Conservation (phyloP, 163 green algal species). For the Prototheca stagnorum region DNA sequence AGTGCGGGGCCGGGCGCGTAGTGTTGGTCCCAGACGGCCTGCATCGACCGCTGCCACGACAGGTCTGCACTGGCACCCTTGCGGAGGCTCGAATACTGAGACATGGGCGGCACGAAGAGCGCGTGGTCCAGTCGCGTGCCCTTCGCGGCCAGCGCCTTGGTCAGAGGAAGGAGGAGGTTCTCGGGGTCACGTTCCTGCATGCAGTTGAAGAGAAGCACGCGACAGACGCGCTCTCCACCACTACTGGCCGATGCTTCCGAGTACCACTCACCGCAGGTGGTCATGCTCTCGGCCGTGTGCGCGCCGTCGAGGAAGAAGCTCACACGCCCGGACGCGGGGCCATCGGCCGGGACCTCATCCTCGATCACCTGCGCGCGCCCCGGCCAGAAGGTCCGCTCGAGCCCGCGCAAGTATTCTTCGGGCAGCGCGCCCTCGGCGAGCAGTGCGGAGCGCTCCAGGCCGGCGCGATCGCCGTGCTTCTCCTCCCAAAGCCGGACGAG, state of each 20-base stretch:
- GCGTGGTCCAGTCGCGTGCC: slow-evolving; percentile 24
- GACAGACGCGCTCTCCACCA: background rate
- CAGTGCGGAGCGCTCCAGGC: background rate
- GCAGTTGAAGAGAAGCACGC: slow-evolving; percentile 91
- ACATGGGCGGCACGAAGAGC: slow-evolving; percentile 67
- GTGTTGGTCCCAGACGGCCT: background rate
- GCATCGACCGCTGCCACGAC: slow-evolving; percentile 31
- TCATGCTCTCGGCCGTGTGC: slow-evolving; percentile 90
- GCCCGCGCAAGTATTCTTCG: background rate
- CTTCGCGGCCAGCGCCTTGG: slow-evolving; percentile 14
- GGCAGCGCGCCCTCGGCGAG: background rate
- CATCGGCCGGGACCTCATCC: slow-evolving; percentile 1
- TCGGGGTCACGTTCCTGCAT: slow-evolving; percentile 73
- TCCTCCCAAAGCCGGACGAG: slow-evolving; percentile 52
- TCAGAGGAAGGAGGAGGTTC: slow-evolving; percentile 51
- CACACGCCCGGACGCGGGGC: slow-evolving; percentile 17
- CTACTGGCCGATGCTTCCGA: slow-evolving; percentile 5
- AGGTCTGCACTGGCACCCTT: no score
- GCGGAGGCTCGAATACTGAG: no score
- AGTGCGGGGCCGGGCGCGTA: background rate
- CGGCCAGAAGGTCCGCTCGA: background rate
- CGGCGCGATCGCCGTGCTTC: background rate
- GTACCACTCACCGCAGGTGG: slow-evolving; percentile 80
- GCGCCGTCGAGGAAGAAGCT: slow-evolving; percentile 90
- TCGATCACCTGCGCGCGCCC: slow-evolving; percentile 16